Percentiles rank a stretch among this genome's conserved stretches.
phyloP scores from a whole-genome alignment of 768 basidiomycete species.

The Paxillus ammoniavirescens region DNA sequence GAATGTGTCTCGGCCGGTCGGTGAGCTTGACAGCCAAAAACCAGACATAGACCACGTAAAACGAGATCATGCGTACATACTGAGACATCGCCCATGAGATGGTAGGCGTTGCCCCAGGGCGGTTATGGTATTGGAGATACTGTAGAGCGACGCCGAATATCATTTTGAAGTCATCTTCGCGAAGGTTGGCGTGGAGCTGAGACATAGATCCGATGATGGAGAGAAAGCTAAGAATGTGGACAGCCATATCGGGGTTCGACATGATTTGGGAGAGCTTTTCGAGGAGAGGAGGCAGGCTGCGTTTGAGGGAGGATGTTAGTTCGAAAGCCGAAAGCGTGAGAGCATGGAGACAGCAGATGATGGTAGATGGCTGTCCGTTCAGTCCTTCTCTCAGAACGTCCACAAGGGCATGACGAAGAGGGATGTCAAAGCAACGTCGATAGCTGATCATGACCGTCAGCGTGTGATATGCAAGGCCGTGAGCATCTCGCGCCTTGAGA shows the following conservation, averaged over 20 bases:
- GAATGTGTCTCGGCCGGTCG: constrained; percentile 77
- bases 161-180: constrained; percentile 86
- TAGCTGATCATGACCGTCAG: constrained; percentile 89
- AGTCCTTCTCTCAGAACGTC: constrained; percentile 72
- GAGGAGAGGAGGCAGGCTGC: constrained; percentile 74
- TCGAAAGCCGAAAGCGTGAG: constrained; percentile 88
- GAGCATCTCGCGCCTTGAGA: constrained; percentile 76
- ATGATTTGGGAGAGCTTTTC: constrained; percentile 91
- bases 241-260: constrained; percentile 88
- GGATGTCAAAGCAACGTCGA: constrained; percentile 68
- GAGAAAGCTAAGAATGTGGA: constrained; percentile 94
- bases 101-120: constrained; percentile 52
- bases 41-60: constrained; percentile 92
- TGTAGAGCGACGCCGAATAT: constrained; percentile 93
- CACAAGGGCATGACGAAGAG: constrained; percentile 65
- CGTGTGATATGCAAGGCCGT: constrained; percentile 84
- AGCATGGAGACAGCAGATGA: constrained; percentile 88
- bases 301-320: constrained; percentile 76
- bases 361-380: constrained; percentile 67
- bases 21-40: constrained; percentile 84
- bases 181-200: constrained; percentile 83
- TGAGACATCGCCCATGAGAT: constrained; percentile 87
- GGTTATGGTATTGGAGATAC: constrained; percentile 90
- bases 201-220: constrained; percentile 81
- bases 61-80: constrained; percentile 87